Evolutionary conservation across 805 yeast species (phyloP), one percentile per base, ranked within the genome.

Genomic region (Grigorovia transvaalensis): DNA sequence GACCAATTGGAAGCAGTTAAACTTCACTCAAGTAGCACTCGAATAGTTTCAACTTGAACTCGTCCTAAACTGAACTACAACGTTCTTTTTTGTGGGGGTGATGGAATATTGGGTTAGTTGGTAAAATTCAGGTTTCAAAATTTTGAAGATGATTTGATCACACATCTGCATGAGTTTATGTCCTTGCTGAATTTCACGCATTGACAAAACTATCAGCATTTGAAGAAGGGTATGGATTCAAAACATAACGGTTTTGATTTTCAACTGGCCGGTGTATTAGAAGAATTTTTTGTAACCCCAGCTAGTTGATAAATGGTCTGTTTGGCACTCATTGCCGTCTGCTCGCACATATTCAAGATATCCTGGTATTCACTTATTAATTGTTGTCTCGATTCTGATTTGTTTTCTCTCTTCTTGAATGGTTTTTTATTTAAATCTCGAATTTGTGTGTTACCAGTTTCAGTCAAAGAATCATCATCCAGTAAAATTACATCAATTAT

Each of bases 341-440:
- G 49, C 48, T 66, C 69, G 48, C 70, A 66, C 58, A 66, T 51
- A 9, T 51, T 50, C 29, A 60, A 48, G 19, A 66, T 53, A 15
- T 59, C 54, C n/a, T 43, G 13, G 13, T 52, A 60, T 23, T 47
- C 57, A 54, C 7, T 59, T 58, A 17, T 56, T 57, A n/a, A 12
- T n/a, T 42, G 45, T 23, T 27, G 35, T 23, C 44, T 43, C 13
- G 50, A 48, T 17, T 18, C 9, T 38, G n/a, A 15, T 12, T 12
- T 13, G 8, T 46, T 46, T 46, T 20, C 44, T 15, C 20, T 12
- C 15, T 38, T n/a, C 8, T 38, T 38, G 4, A 2, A 15, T 20
- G n/a, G 13, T 18, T 38, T 23, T 27, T 33, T 33, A 33, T 40
- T 41, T 18, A 23, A 23, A 23, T 23, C 41, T 27, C 9, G 30